Percentiles rank a stretch among this genome's conserved stretches.
phyloP scores from a whole-genome alignment of 352 stramenopile genomes.

The Phytopythium delawarense region DNA sequence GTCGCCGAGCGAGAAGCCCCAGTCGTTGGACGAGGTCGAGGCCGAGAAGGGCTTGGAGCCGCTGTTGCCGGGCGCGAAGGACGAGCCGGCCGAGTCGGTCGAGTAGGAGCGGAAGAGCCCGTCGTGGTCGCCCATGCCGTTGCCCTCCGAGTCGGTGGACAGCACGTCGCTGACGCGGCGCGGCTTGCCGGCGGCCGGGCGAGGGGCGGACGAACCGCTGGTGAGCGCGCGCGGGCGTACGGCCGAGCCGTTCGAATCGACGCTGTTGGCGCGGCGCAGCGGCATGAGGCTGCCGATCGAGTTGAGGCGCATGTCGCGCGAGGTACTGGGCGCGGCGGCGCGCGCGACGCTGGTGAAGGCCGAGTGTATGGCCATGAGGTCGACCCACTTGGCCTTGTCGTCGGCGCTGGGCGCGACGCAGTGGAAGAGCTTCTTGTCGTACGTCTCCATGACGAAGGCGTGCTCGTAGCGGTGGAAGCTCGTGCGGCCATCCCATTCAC shows the following conservation, averaged over 20 bases:
- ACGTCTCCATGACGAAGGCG: slow-evolving; percentile 69
- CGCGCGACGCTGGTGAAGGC: slow-evolving; percentile 18
- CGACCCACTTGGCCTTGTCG: slow-evolving; percentile 64
- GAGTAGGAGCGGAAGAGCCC: slow-evolving; percentile 29
- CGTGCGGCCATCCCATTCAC: slow-evolving; percentile 72
- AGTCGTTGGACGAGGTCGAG: slow-evolving; percentile 3
- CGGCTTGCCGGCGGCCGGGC: slow-evolving; percentile 10
- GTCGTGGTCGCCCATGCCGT: slow-evolving; percentile 17
- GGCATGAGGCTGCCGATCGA: slow-evolving; percentile 23
- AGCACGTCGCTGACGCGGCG: slow-evolving; percentile 16
- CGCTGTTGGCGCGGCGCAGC: slow-evolving; percentile 18
- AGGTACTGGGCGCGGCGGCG: slow-evolving; percentile 2
- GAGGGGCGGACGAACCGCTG: slow-evolving; percentile 6
- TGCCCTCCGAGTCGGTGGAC: slow-evolving; percentile 23
- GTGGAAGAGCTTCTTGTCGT: slow-evolving; percentile 69
- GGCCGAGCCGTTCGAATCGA: slow-evolving; percentile 12
- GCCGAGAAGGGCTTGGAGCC: neutral
- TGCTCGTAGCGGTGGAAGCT: slow-evolving; percentile 73
- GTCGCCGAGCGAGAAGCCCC: neutral
- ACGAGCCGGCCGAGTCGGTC: slow-evolving; percentile 7
- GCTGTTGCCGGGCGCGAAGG: slow-evolving; percentile 1
- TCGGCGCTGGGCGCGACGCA: slow-evolving; percentile 47
- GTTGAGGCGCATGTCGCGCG: slow-evolving; percentile 16
- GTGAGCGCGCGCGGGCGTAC: slow-evolving; percentile 21
- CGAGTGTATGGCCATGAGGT: slow-evolving; percentile 41